phyloP scores from a whole-genome alignment of 345 rosid species.

The Rhizophora apiculata region DNA sequence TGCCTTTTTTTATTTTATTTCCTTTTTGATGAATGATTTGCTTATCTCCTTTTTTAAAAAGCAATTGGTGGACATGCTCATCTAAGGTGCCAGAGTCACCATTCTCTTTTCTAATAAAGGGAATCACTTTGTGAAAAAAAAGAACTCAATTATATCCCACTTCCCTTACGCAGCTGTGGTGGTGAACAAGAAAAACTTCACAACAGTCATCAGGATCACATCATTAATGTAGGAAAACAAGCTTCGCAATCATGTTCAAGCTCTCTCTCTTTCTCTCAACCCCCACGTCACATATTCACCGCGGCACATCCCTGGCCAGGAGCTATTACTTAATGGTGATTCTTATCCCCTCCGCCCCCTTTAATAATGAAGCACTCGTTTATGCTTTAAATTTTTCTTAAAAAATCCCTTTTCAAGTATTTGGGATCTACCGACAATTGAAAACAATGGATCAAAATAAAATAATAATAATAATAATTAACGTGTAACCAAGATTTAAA shows the following conservation, averaged over 20 bases:
- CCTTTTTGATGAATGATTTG: not conserved
- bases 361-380: not conserved
- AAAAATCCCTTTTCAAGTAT: not conserved
- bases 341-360: not conserved
- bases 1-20: not conserved
- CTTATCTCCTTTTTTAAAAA: not conserved
- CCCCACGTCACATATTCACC: not conserved
- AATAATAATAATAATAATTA: no score
- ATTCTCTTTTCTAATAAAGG: not conserved
- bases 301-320: not conserved
- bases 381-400: not conserved
- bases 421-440: not conserved
- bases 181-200: no score
- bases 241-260: not conserved
- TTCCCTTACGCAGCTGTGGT: not conserved
- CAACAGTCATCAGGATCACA: constrained; percentile 3
- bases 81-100: not conserved
- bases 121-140: not conserved
- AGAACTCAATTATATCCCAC: not conserved
- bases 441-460: not conserved
- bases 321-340: not conserved
- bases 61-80: constrained; percentile 4
- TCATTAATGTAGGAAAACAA: constrained; percentile 12
- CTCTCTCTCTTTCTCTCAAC: not conserved
- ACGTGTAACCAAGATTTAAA: no score